Conservation (phyloP, 805 yeast species). For the Tanozyma kutaoensis region DNA sequence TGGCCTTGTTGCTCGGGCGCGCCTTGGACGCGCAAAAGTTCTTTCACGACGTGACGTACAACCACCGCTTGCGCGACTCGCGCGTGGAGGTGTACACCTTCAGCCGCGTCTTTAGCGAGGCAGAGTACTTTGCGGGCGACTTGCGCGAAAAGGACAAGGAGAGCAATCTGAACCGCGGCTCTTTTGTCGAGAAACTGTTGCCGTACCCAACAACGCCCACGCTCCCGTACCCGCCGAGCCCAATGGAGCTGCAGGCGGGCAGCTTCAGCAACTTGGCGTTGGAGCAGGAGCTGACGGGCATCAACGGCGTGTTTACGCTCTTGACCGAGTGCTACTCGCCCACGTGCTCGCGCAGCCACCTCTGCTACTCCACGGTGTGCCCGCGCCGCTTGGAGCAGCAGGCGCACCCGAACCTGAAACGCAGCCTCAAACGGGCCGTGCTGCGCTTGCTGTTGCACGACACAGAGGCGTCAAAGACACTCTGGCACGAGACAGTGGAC, state of each 20-base stretch:
- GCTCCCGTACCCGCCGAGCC: conserved; percentile 8
- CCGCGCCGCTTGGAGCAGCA: conserved; percentile 94
- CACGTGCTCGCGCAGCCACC: conserved; percentile 76
- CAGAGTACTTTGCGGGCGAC: conserved; percentile 25
- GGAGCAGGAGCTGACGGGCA: conserved; percentile 21
- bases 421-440: conserved; percentile 69
- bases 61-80: conserved; percentile 84
- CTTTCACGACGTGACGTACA: conserved; percentile 92
- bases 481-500: conserved; percentile 92
- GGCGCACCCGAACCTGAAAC: conserved; percentile 78
- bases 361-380: conserved; percentile 93
- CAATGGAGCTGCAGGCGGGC: conserved; percentile 4
- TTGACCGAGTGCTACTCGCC: conserved; percentile 94
- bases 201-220: conserved; percentile 8
- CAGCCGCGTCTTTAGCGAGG: conserved; percentile 38
- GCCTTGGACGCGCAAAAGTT: conserved; percentile 89
- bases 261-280: conserved; percentile 5
- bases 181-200: conserved; percentile 8
- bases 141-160: conserved; percentile 8
- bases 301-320: conserved; percentile 87
- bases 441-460: conserved; percentile 57
- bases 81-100: conserved; percentile 80
- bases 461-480: conserved; percentile 59
- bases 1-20: conserved; percentile 81
- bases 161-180: conserved; percentile 15